Percentiles rank a stretch among this genome's conserved stretches.
These are phyloP conservation scores for Orbilia blumenaviensis DNA, from an alignment of 2,329 filamentous ascomycete species.

Conservation along the genomic window DNA sequence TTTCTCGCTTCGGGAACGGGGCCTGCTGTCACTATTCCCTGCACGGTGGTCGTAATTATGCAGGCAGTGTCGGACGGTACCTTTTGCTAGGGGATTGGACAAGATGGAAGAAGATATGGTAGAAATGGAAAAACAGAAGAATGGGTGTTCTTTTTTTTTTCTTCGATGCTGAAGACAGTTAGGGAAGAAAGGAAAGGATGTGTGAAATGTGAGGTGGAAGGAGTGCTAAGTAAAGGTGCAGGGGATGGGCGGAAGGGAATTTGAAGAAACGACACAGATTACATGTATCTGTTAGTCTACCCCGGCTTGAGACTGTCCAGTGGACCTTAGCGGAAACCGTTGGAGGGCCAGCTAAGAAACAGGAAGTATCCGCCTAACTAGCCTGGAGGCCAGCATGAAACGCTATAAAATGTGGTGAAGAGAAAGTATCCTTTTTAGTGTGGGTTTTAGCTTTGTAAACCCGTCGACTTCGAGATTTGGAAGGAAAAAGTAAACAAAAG, in stretches of 20 bases:
- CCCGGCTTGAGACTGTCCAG: constrained; percentile 51
- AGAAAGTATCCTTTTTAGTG: constrained; percentile 51
- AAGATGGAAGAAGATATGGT: neutral
- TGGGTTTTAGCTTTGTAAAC: constrained; percentile 32
- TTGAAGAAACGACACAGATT: constrained; percentile 44
- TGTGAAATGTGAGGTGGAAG: constrained; percentile 28
- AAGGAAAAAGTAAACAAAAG: constrained; percentile 53
- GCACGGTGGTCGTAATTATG: constrained; percentile 27
- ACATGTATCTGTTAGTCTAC: constrained; percentile 46
- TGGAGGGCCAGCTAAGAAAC: constrained; percentile 39
- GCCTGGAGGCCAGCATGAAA: constrained; percentile 45
- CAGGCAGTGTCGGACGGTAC: neutral
- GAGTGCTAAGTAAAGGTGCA: constrained; percentile 44
- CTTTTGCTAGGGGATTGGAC: neutral
- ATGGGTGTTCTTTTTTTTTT: too few relatives aligned
- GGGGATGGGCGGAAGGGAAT: constrained; percentile 47
- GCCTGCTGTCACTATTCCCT: constrained; percentile 32
- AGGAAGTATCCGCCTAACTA: constrained; percentile 36
- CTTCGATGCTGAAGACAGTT: constrained; percentile 29
- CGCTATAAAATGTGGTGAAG: constrained; percentile 39
- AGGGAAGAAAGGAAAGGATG: constrained; percentile 17
- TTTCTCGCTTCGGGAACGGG: constrained; percentile 45
- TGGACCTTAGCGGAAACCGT: constrained; percentile 52
- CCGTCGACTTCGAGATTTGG: constrained; percentile 47
- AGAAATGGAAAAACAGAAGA: neutral